Percentiles rank a stretch among this genome's conserved stretches.
Conservation (phyloP, 257 asterid genomes). For the Nicotiana knightiana region DNA sequence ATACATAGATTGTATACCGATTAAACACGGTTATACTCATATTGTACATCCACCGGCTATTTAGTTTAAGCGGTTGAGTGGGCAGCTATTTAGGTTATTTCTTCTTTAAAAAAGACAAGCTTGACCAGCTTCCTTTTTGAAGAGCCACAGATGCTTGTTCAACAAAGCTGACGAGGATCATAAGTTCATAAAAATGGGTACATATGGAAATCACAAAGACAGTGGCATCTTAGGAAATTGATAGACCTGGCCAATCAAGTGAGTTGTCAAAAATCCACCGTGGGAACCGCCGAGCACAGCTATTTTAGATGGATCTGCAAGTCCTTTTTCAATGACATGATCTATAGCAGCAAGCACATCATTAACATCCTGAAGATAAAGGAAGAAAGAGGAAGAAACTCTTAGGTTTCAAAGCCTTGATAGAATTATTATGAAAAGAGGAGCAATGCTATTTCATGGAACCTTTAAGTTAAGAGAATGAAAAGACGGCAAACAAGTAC, state of each 20-base stretch:
- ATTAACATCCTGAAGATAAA: constrained; percentile 61
- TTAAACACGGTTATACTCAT: too few relatives aligned
- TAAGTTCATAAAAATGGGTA: neutral
- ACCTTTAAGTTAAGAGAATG: neutral
- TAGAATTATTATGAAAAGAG: neutral
- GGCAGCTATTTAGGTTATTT: too few relatives aligned
- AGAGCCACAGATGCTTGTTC: neutral
- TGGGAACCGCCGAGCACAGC: constrained; percentile 92
- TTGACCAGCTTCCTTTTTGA: neutral
- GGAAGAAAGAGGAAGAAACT: neutral
- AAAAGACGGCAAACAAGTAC: constrained; percentile 25
- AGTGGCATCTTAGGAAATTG: neutral
- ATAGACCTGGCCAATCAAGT: constrained; percentile 91
- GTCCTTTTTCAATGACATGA: constrained; percentile 52
- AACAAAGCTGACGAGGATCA: neutral
- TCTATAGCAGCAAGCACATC: constrained; percentile 85
- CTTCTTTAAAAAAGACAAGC: neutral
- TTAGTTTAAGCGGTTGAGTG: too few relatives aligned
- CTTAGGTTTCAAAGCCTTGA: neutral
- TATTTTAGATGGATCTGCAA: constrained; percentile 83
- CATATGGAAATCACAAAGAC: neutral
- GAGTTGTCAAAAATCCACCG: constrained; percentile 96
- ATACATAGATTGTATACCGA: too few relatives aligned
- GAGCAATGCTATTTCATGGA: neutral
- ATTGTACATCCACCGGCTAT: too few relatives aligned